Evolutionary conservation across 2,329 filamentous ascomycete species (phyloP).

Genomic region (Xylariaceae sp.): DNA sequence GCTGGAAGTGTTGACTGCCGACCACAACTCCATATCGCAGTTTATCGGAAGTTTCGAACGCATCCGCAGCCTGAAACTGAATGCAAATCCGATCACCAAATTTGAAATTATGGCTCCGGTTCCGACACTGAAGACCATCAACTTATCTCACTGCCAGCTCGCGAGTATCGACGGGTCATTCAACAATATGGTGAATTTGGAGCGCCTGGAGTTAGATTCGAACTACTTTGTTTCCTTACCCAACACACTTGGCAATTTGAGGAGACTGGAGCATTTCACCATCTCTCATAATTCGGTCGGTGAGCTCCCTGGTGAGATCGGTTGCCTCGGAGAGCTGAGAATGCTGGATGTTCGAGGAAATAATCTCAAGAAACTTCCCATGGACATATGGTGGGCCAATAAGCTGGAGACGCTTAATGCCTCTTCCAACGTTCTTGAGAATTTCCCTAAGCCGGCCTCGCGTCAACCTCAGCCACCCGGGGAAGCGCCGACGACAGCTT

Average conservation of each 20-base stretch:
- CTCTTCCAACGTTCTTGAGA: conserved; percentile 88
- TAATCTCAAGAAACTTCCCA: conserved; percentile 83
- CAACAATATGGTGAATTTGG: conserved; percentile 80
- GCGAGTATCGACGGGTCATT: conserved; percentile 88
- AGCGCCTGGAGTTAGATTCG: conserved; percentile 84
- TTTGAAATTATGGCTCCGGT: conserved; percentile 79
- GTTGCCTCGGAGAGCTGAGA: conserved; percentile 78
- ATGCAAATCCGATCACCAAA: conserved; percentile 92
- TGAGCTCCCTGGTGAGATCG: conserved; percentile 81
- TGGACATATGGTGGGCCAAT: conserved; percentile 94
- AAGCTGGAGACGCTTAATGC: conserved; percentile 90
- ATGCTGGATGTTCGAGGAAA: conserved; percentile 90
- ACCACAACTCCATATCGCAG: conserved; percentile 88
- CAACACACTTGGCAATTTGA: conserved; percentile 77
- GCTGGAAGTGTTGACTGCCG: conserved; percentile 82
- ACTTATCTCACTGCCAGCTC: conserved; percentile 86
- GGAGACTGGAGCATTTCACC: conserved; percentile 84
- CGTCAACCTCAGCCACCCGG: conserved; percentile 62
- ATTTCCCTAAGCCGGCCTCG: conserved; percentile 82
- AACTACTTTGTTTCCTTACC: conserved; percentile 95
- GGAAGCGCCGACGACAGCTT: conserved; percentile 40
- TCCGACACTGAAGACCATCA: conserved; percentile 80
- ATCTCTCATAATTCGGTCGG: conserved; percentile 89
- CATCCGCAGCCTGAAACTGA: conserved; percentile 80
- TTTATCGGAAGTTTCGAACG: conserved; percentile 87